Evolutionary conservation across 2,329 filamentous ascomycete species (phyloP).

Genomic region (Rachicladosporium sp.): DNA sequence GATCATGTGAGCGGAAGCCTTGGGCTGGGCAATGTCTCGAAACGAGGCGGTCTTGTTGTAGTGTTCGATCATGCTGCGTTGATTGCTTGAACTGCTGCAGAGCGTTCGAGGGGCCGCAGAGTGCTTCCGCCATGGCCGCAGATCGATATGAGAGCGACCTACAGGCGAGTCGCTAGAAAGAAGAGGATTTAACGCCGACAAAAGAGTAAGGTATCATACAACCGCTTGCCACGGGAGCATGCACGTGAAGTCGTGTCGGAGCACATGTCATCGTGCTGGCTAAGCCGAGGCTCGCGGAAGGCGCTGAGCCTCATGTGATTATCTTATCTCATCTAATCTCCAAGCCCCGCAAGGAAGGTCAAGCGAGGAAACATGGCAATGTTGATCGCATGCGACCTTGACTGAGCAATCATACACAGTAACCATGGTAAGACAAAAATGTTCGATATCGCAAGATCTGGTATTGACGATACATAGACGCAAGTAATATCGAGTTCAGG

Average conservation of each 20-base stretch:
- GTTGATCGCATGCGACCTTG: too few species aligned
- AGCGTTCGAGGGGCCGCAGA: constrained; percentile 65
- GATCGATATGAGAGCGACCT: not conserved
- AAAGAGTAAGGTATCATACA: too few species aligned
- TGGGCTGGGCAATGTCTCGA: constrained; percentile 35
- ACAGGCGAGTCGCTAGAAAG: not conserved
- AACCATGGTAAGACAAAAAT: constrained; percentile 5
- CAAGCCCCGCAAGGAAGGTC: too few species aligned
- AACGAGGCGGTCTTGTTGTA: constrained; percentile 59
- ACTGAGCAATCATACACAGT: constrained; percentile 4
- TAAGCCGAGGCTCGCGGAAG: too few species aligned
- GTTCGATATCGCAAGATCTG: not conserved
- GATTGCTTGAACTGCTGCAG: constrained; percentile 64
- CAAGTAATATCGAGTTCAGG: constrained; percentile 75
- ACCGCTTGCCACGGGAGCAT: too few species aligned
- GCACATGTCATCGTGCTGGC: too few species aligned
- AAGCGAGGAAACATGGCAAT: too few species aligned
- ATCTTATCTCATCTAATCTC: too few species aligned
- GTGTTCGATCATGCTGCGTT: constrained; percentile 52
- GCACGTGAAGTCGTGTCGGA: too few species aligned
- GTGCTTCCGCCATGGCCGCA: constrained; percentile 48
- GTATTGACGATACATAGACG: constrained; percentile 35
- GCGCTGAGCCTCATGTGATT: too few species aligned
- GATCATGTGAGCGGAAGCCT: constrained; percentile 50
- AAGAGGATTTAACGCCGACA: too few species aligned